Conservation (phyloP, 2,329 filamentous ascomycete genomes). For the Fusarium agapanthi region DNA sequence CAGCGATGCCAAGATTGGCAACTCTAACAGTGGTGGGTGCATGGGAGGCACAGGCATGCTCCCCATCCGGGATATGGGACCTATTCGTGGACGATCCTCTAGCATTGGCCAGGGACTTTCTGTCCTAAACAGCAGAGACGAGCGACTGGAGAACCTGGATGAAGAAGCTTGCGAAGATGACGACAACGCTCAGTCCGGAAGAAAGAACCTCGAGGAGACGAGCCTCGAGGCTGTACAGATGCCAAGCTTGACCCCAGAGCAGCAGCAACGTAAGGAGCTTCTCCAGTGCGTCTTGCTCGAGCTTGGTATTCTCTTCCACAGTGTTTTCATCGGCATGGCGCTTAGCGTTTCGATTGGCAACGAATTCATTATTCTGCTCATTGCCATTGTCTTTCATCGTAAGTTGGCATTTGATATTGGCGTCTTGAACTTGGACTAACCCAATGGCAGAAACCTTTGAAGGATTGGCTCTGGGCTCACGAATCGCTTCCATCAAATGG, state of each 20-base stretch:
- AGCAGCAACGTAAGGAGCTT: conserved; percentile 70
- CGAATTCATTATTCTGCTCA: conserved; percentile 79
- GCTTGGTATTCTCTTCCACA: conserved; percentile 71
- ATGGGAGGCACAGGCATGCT: conserved; percentile 42
- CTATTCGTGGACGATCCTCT: conserved; percentile 45
- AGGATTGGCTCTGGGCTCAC: conserved; percentile 70
- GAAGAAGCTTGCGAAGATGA: conserved; percentile 27
- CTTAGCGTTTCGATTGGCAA: conserved; percentile 80
- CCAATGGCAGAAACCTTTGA: conserved; percentile 53
- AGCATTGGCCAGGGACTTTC: conserved; percentile 49
- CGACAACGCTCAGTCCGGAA: conserved; percentile 12
- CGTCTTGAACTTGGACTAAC: background rate
- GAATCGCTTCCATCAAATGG: conserved; percentile 66
- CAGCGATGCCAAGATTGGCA: background rate
- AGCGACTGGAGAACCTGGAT: conserved; percentile 19
- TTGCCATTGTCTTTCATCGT: conserved; percentile 81
- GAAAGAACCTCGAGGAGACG: conserved; percentile 36
- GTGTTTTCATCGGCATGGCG: conserved; percentile 85
- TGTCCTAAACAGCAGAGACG: conserved; percentile 39
- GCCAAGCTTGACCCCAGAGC: conserved; percentile 55
- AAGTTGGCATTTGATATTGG: background rate
- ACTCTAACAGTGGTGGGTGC: conserved; percentile 30
- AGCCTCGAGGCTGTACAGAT: conserved; percentile 38
- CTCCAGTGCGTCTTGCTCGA: conserved; percentile 82
- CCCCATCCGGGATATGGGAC: conserved; percentile 46